Conservation (phyloP, 441 rosid genomes). For the Eruca vesicaria region DNA sequence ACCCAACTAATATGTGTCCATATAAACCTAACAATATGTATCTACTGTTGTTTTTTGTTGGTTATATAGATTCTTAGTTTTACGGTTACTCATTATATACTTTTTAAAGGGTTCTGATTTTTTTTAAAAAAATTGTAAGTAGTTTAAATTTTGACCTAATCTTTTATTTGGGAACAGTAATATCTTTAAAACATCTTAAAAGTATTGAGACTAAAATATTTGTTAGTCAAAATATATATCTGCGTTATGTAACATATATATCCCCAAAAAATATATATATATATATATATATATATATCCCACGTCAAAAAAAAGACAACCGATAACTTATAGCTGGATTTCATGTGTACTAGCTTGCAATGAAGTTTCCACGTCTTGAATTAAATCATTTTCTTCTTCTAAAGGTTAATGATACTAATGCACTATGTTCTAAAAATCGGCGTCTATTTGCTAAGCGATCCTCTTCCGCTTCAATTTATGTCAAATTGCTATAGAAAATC, state of each 20-base stretch:
- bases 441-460: too few species aligned
- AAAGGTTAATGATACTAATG: neutral
- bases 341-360: conserved; percentile 24
- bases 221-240: neutral
- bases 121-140: neutral
- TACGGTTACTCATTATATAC: neutral
- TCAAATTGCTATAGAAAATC: too few species aligned
- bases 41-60: neutral
- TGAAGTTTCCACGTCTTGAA: conserved; percentile 15
- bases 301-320: neutral
- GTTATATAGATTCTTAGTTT: neutral
- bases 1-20: neutral
- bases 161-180: neutral
- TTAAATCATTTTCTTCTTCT: neutral
- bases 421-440: too few species aligned
- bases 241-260: neutral
- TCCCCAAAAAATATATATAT: too few species aligned
- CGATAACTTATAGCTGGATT: conserved; percentile 11
- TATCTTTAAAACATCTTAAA: neutral
- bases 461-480: too few species aligned
- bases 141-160: neutral
- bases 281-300: too few species aligned
- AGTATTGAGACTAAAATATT: neutral
- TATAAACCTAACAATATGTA: neutral
- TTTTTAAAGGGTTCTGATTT: neutral